These are phyloP conservation scores for Coriolopsis trogii DNA, from an alignment of 1,284 basidiomycete species.

Conservation along the genomic window DNA sequence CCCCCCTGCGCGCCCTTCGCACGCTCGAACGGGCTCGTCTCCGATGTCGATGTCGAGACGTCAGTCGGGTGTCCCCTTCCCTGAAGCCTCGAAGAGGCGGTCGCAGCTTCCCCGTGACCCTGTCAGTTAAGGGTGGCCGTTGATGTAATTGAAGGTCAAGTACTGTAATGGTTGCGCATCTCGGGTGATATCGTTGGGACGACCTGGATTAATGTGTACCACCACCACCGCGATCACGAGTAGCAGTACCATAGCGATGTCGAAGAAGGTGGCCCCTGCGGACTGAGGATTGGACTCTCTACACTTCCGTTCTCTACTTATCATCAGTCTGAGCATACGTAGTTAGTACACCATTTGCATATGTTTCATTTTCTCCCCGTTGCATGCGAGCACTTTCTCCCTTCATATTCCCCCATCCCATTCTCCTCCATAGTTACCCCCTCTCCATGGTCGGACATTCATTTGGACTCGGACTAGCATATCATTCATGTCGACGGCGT, in stretches of 20 bases:
- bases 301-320: not conserved
- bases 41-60: constrained; percentile 21
- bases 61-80: constrained; percentile 41
- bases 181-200: constrained; percentile 20
- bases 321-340: not conserved
- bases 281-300: too few species aligned
- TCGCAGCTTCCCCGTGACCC: too few species aligned
- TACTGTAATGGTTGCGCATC: not conserved
- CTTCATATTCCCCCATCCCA: not conserved
- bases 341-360: too few species aligned
- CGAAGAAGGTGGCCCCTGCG: too few species aligned
- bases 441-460: constrained; percentile 21
- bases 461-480: constrained; percentile 24
- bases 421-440: not conserved
- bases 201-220: constrained; percentile 20
- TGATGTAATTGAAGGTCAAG: not conserved
- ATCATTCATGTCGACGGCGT: constrained; percentile 18
- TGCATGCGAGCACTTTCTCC: too few species aligned
- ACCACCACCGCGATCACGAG: constrained; percentile 6
- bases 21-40: constrained; percentile 29
- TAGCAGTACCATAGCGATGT: constrained; percentile 1
- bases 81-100: constrained; percentile 28
- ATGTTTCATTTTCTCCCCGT: too few species aligned
- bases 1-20: constrained; percentile 18
- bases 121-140: constrained; percentile 14